Evolutionary conservation across 345 rosid genomes (phyloP).

Genomic region (Aquilaria sinensis): DNA sequence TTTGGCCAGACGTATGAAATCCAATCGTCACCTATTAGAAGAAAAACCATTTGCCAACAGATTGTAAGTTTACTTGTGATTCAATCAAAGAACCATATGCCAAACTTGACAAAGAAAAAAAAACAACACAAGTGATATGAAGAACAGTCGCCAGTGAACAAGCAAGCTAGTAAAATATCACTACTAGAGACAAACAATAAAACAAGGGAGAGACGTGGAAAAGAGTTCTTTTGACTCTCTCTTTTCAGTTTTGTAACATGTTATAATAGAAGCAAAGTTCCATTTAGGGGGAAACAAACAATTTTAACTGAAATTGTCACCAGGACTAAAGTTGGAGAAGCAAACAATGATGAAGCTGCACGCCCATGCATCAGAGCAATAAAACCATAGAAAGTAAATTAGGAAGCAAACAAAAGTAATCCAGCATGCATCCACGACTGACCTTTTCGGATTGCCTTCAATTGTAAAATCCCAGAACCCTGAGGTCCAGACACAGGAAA

Average conservation of each 20-base stretch:
- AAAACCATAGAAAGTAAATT: background rate
- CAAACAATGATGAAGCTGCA: no score
- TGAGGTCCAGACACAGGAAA: constrained; percentile 83
- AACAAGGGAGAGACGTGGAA: constrained; percentile 7
- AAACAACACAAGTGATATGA: background rate
- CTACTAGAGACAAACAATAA: constrained; percentile 1
- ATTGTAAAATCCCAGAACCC: constrained; percentile 66
- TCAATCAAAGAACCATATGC: background rate
- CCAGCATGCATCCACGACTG: constrained; percentile 1
- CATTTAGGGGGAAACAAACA: no score
- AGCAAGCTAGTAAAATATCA: background rate
- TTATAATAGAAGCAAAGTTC: no score
- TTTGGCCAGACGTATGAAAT: constrained; percentile 44
- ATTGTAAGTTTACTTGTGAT: background rate
- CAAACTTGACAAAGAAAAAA: background rate
- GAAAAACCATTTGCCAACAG: constrained; percentile 3
- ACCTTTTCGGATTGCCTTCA: constrained; percentile 87
- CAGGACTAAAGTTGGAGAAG: no score
- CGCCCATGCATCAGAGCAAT: background rate
- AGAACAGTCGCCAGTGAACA: no score
- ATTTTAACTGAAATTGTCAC: no score
- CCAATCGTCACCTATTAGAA: constrained; percentile 42
- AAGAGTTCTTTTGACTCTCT: no score
- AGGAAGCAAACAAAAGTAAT: background rate
- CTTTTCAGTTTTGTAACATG: no score